These are phyloP conservation scores for Euptelea pleiosperma DNA, from an alignment of 164 flowering plant genomes.

Conservation along the genomic window DNA sequence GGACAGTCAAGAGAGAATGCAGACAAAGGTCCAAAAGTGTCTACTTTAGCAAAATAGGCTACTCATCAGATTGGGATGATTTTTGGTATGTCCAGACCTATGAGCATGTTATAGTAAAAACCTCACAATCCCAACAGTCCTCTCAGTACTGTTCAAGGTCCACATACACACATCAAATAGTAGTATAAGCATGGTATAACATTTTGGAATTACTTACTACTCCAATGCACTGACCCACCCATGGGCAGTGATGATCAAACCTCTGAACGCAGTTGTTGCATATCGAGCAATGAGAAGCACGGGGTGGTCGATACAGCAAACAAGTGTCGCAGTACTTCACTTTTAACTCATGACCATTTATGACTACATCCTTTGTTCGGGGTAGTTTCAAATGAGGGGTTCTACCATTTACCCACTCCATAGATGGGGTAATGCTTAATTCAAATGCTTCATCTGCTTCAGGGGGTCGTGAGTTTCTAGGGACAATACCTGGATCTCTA, in stretches of 20 bases:
- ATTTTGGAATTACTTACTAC: slow-evolving; percentile 46
- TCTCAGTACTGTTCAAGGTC: no score
- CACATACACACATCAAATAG: no score
- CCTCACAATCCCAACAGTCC: no score
- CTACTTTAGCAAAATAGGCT: no score
- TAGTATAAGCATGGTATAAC: no score
- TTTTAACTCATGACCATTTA: slow-evolving; percentile 64
- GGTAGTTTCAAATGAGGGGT: slow-evolving; percentile 65
- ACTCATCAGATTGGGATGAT: no score
- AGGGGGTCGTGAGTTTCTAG: slow-evolving; percentile 63
- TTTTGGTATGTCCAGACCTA: no score
- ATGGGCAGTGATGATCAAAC: slow-evolving; percentile 95
- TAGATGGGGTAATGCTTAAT: slow-evolving; percentile 53
- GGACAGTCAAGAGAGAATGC: no score
- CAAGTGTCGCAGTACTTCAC: slow-evolving; percentile 91
- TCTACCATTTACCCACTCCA: slow-evolving; percentile 72
- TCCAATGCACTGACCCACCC: slow-evolving; percentile 98
- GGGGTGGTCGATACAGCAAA: slow-evolving; percentile 79
- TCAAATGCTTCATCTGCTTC: slow-evolving; percentile 56
- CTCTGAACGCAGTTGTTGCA: slow-evolving; percentile 94
- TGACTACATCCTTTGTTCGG: slow-evolving; percentile 56
- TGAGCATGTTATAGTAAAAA: no score
- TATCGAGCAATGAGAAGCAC: slow-evolving; percentile 90
- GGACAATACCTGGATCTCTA: slow-evolving; percentile 91
- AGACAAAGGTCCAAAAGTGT: no score